Conservation (phyloP, 2,329 filamentous ascomycete species). For the Sclerotinia subarctica region DNA sequence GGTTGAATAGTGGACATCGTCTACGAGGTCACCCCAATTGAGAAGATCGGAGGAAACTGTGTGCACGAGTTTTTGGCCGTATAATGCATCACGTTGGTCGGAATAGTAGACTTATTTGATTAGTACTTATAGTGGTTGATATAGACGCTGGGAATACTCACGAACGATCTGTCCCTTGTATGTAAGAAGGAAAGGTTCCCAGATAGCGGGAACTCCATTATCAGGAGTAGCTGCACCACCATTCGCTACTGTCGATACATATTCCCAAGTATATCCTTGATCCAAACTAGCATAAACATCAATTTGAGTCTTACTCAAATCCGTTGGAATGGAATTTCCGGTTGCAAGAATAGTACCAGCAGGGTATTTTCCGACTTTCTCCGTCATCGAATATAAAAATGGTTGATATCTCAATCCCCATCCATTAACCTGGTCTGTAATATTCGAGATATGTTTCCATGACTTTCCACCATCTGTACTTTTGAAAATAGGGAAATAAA, state of each 20-base stretch:
- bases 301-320: constrained; percentile 63
- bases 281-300: constrained; percentile 66
- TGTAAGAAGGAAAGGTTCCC: constrained; percentile 66
- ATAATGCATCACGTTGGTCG: constrained; percentile 62
- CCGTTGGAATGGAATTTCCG: constrained; percentile 42
- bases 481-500: constrained; percentile 52
- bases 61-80: constrained; percentile 69
- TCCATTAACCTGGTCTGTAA: constrained; percentile 61
- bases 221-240: constrained; percentile 55
- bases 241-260: constrained; percentile 61
- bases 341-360: constrained; percentile 62
- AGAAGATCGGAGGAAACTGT: constrained; percentile 52
- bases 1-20: constrained; percentile 60
- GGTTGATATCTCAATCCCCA: constrained; percentile 69
- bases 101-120: constrained; percentile 57
- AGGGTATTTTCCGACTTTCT: constrained; percentile 54
- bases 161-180: constrained; percentile 56
- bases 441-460: constrained; percentile 61
- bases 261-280: constrained; percentile 59
- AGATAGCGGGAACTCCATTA: constrained; percentile 66
- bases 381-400: constrained; percentile 61
- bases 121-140: background rate
- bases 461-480: constrained; percentile 54
- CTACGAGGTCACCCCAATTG: constrained; percentile 56
- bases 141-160: background rate